Conservation (phyloP, 495 filamentous ascomycete genomes). For the Penicillium salamii region DNA sequence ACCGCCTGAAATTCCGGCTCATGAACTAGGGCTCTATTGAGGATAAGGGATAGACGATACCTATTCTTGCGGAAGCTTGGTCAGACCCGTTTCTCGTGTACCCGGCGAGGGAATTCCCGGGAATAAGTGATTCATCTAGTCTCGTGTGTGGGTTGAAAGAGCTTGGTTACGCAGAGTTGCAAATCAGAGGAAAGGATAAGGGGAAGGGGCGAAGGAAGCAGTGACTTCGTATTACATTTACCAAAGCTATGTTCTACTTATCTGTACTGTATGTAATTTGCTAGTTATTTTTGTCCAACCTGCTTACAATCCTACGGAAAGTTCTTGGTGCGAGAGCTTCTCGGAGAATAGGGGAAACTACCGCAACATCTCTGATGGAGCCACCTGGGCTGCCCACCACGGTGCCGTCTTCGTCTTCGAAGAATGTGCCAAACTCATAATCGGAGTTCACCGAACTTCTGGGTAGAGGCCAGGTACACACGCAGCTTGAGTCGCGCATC, state of each 20-base stretch:
- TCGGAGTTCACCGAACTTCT: no score
- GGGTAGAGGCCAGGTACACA: constrained; percentile 80
- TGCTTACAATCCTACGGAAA: no score
- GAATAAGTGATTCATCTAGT: constrained; percentile 65
- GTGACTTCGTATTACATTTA: constrained; percentile 2
- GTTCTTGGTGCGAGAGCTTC: no score
- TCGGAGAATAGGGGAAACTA: no score
- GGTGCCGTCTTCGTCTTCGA: no score
- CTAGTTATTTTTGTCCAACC: no score
- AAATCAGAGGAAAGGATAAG: constrained; percentile 42
- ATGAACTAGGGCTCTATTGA: constrained; percentile 60
- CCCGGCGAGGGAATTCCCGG: constrained; percentile 93
- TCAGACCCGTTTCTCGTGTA: constrained; percentile 84
- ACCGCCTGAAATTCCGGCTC: constrained; percentile 78
- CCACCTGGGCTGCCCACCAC: no score
- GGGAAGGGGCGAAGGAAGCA: constrained; percentile 36
- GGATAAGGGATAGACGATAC: constrained; percentile 54
- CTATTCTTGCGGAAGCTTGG: constrained; percentile 66
- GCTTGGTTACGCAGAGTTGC: constrained; percentile 44
- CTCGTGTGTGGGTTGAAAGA: constrained; percentile 40
- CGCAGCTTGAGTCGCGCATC: constrained; percentile 84
- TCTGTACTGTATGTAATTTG: no score
- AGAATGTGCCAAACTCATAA: no score
- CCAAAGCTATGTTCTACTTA: no score
- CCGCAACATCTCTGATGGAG: no score